Base-by-base conservation (phyloP, 163 green algal genomes). In the Chloromonas sp. region DNA sequence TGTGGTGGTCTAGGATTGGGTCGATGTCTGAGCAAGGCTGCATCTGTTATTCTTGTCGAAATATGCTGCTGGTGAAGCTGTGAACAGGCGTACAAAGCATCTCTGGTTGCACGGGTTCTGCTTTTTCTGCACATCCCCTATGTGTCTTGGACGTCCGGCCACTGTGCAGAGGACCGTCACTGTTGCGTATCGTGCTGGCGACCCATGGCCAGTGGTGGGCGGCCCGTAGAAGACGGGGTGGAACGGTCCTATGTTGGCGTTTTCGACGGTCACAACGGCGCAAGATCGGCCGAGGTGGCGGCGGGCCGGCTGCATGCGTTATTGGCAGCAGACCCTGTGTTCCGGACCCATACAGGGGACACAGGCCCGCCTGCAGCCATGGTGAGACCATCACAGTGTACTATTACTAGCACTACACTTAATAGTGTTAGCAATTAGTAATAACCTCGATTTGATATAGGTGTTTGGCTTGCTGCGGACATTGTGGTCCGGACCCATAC, bases 231-330 rank as follows among this genome's bases (percentile, higher is more conserved):
- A 1, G 88, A 90, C 78, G 90, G 90, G 3, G 87, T 89, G 62
- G 82, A 81, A 58, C 86, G 89, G 74, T 88, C 83, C 76, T 92
- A 90, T 76, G 85, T 86, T 1, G 92, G 82, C 60, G 89, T 95
- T 2, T 95, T 92, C 82, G 92, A 95, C 82, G 92, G 92, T 0
- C 92, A 95, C 90, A 95, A 95, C 85, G 92, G 92, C 14, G 88
- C 87, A 1, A 85, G 90, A 14, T 86, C 91, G 0, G 92, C 92
- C 3, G 88, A 94, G 61, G 84, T 83, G 60, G 85, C 85, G 0
- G 85, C 85, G 14, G 2, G 36, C 36, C 87, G 89, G 60, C 85
- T 96, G 82, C 93, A 96, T 83, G 83, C 88, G 83, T 60, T 93
- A 59, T 81, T 95, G 84, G 91, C 90, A 1, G 80, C 70, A 1